Evolutionary conservation across 305 asterid genomes (phyloP).

Genomic region (Lippia alba): DNA sequence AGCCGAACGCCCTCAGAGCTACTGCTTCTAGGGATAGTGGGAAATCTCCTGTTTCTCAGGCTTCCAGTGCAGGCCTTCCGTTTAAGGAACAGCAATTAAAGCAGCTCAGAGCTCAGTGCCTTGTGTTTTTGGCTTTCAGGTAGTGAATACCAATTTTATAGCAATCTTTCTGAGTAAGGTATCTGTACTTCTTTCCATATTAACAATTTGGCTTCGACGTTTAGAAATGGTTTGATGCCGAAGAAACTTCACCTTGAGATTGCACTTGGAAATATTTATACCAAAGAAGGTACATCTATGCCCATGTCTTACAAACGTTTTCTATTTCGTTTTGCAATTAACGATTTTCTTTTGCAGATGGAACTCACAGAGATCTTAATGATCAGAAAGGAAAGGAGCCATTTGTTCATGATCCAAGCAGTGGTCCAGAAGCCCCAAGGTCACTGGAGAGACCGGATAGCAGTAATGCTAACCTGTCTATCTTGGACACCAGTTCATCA

Average conservation of each 20-base stretch:
- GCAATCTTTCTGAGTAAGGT: conserved; percentile 23
- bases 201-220: conserved; percentile 30
- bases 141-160: conserved; percentile 37
- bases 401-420: conserved; percentile 56
- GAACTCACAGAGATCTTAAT: conserved; percentile 65
- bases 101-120: conserved; percentile 99
- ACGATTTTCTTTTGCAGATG: conserved; percentile 62
- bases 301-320: conserved; percentile 31
- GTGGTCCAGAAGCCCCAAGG: conserved; percentile 54
- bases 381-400: conserved; percentile 88
- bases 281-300: conserved; percentile 74
- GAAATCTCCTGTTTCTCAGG: conserved; percentile 71
- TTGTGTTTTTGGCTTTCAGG: conserved; percentile 98
- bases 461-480: conserved; percentile 49
- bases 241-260: conserved; percentile 97
- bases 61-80: conserved; percentile 64
- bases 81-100: conserved; percentile 94
- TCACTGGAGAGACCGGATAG: conserved; percentile 60
- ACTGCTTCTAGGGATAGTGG: conserved; percentile 79
- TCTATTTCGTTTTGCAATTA: conserved; percentile 30
- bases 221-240: conserved; percentile 92
- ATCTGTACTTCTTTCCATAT: conserved; percentile 35
- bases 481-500: conserved; percentile 46
- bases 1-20: conserved; percentile 57
- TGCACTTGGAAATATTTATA: conserved; percentile 85